These are phyloP conservation scores for Smallanthus sonchifolius DNA, from an alignment of 129 eudicot species.

Conservation along the genomic window DNA sequence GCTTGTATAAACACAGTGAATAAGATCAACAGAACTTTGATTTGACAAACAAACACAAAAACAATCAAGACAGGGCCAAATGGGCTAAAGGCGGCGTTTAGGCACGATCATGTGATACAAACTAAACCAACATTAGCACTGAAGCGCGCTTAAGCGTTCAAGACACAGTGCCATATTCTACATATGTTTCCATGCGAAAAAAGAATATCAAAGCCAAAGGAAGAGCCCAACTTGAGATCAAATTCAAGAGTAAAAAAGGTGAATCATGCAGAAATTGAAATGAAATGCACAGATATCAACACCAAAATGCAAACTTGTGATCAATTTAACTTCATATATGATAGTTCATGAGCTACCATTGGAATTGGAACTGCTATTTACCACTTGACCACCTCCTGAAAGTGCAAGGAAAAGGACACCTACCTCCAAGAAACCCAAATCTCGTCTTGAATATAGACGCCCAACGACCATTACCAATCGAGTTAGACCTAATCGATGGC, in stretches of 20 bases:
- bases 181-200: slow-evolving; percentile 14
- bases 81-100: not conserved
- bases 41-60: not conserved
- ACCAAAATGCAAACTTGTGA: slow-evolving; percentile 17
- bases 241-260: slow-evolving; percentile 3
- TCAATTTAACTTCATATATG: slow-evolving; percentile 4
- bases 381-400: slow-evolving; percentile 50
- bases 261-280: slow-evolving; percentile 10
- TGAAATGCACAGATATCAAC: slow-evolving; percentile 17
- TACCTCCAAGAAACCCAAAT: slow-evolving; percentile 47
- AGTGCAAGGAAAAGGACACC: slow-evolving; percentile 53
- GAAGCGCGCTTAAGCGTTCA: not conserved
- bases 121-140: not conserved
- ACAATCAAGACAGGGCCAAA: not conserved
- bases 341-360: slow-evolving; percentile 10
- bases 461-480: slow-evolving; percentile 24
- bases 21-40: not conserved
- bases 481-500: slow-evolving; percentile 21
- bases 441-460: slow-evolving; percentile 31
- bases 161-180: slow-evolving; percentile 1
- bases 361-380: slow-evolving; percentile 23
- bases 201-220: slow-evolving; percentile 15
- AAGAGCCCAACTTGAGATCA: slow-evolving; percentile 17
- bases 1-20: not conserved
- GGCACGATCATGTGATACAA: slow-evolving; percentile 2